Evolutionary conservation across 2,329 filamentous ascomycete species (phyloP).

Genomic region (Alternaria arborescens): DNA sequence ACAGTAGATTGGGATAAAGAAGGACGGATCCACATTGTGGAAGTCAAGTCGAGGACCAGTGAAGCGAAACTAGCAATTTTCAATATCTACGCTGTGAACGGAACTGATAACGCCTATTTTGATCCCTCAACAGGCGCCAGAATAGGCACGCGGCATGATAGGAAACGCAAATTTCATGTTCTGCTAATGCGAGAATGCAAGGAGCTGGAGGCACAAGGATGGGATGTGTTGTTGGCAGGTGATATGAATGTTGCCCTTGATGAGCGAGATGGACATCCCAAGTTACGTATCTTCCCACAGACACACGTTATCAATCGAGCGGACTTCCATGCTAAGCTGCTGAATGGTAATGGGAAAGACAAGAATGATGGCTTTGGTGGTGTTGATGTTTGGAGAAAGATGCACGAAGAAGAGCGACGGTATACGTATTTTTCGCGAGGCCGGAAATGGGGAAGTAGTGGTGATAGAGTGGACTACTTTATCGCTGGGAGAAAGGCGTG

Average conservation of each 20-base stretch:
- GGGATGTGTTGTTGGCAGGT: conserved; percentile 58
- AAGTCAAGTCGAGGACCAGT: conserved; percentile 34
- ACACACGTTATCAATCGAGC: conserved; percentile 61
- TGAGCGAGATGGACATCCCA: conserved; percentile 57
- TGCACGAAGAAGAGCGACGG: conserved; percentile 53
- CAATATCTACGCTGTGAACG: conserved; percentile 65
- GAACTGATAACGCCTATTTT: conserved; percentile 59
- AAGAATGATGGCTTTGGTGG: conserved; percentile 32
- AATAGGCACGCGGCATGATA: conserved; percentile 60
- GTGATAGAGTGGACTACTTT: conserved; percentile 64
- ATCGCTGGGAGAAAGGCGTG: conserved; percentile 55
- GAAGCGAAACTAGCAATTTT: conserved; percentile 55
- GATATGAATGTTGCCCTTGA: conserved; percentile 62
- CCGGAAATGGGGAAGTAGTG: conserved; percentile 59
- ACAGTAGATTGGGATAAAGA: conserved; percentile 62
- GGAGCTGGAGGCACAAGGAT: conserved; percentile 53
- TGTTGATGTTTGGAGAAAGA: conserved; percentile 60
- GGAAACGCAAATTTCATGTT: conserved; percentile 60
- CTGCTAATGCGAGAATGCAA: conserved; percentile 57
- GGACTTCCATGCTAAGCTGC: conserved; percentile 62
- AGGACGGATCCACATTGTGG: conserved; percentile 60
- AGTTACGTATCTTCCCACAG: conserved; percentile 54
- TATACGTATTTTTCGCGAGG: conserved; percentile 62
- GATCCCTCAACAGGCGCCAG: conserved; percentile 54
- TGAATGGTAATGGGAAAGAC: conserved; percentile 35